phyloP scores from a whole-genome alignment of 441 rosid species.

The Adansonia grandidieri region DNA sequence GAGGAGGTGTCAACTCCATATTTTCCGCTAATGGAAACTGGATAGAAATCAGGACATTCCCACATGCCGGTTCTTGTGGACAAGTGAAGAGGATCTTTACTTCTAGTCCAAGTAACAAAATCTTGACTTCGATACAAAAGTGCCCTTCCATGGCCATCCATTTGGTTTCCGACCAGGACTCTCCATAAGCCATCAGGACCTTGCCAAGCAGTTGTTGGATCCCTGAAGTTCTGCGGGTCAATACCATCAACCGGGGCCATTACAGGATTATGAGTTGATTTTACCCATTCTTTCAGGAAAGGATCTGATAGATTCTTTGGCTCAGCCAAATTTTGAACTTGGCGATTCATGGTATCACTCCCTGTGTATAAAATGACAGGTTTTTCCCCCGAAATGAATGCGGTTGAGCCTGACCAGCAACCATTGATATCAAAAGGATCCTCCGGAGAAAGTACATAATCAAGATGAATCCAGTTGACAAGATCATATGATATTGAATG shows the following conservation, averaged over 20 bases:
- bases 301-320: conserved; percentile 56
- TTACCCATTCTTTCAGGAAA: conserved; percentile 51
- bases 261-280: conserved; percentile 47
- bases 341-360: conserved; percentile 25
- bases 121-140: conserved; percentile 45
- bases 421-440: conserved; percentile 47
- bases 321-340: conserved; percentile 50
- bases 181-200: conserved; percentile 60
- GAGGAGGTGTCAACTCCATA: background rate
- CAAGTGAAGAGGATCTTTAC: background rate
- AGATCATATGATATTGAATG: conserved; percentile 58
- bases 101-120: conserved; percentile 41
- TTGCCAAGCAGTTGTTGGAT: conserved; percentile 56
- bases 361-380: conserved; percentile 57
- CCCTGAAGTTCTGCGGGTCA: conserved; percentile 45
- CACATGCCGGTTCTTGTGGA: conserved; percentile 4
- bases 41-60: conserved; percentile 11
- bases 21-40: background rate
- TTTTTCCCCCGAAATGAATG: conserved; percentile 41
- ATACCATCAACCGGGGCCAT: conserved; percentile 36
- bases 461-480: conserved; percentile 55
- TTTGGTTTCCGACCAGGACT: conserved; percentile 28
- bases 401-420: conserved; percentile 58
- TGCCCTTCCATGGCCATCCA: conserved; percentile 35
- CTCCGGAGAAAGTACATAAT: conserved; percentile 39